Base-by-base conservation (phyloP, 352 stramenopile species). In the Pythium brachiatum region DNA sequence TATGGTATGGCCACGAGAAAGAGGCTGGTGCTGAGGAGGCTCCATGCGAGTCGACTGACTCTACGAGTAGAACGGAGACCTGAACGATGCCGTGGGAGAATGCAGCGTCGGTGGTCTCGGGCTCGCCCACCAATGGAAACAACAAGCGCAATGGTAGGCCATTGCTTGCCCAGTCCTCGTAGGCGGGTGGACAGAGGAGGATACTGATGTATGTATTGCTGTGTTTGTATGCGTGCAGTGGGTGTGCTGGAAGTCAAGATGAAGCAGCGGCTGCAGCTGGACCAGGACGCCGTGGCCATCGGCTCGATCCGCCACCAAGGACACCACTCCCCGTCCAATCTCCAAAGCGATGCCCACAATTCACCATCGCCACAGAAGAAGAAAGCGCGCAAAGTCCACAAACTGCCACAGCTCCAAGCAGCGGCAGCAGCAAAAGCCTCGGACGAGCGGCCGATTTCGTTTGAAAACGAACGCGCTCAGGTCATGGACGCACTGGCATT, bases 231-330 rank as follows among this genome's bases (percentile, higher is more conserved):
- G 3, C 21, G 15, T 47, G 2, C 15, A 88, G 81, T 75, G 0
- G 81, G 78, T 1, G 62, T 90, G 3, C 68, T 90, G 43, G 81
- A 90, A 53, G 75, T 86, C 52, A 88, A 88, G 68, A 86, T 90
- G 68, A 83, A 80, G 65, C 72, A 86, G 34, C 76, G 81, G 8
- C 70, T 90, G 38, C 69, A 81, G 20, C 62, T 67, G 50, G 78
- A 90, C 31, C 68, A 69, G 16, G 66, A 69, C 18, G 67, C 81
- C 13, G 71, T 88, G 15, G 78, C 81, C 0, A 75, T 90, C 47
- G 78, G 78, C 3, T 69, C 69, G 16, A 25, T 83, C 31, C 70
- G 72, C 39, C 53, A 27, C 38, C 16, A 32, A 50, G 18, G 15
- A 5, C 23, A 56, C 1, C 53, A 21, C 26, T 64, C 57, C 21